phyloP scores from a whole-genome alignment of 2,329 filamentous ascomycete species.

The Scedosporium aurantiacum region DNA sequence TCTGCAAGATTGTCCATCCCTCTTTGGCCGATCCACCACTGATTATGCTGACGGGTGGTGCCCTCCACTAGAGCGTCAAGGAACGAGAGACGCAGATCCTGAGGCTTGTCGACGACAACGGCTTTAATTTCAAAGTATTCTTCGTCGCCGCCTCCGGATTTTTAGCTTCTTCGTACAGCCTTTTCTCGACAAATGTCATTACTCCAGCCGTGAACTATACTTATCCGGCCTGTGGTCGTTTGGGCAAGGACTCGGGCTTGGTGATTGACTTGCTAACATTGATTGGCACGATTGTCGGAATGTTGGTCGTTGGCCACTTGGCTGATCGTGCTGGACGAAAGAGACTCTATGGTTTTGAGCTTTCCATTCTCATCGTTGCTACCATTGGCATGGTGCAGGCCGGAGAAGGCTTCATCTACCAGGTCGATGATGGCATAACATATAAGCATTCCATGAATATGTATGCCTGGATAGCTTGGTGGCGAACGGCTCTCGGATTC shows the following conservation, averaged over 20 bases:
- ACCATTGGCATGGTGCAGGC: slow-evolving; percentile 13
- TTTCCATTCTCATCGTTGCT: slow-evolving; percentile 15
- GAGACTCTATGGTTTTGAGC: slow-evolving; percentile 15
- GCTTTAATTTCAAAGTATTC: slow-evolving; percentile 17
- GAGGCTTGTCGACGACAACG: slow-evolving; percentile 11
- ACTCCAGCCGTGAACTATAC: slow-evolving; percentile 16
- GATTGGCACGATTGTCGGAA: slow-evolving; percentile 13
- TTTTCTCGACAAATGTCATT: slow-evolving; percentile 19
- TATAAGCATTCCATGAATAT: slow-evolving; percentile 14
- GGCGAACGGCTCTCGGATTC: slow-evolving; percentile 15
- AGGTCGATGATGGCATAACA: background rate
- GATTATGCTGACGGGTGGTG: slow-evolving; percentile 1
- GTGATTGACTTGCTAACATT: slow-evolving; percentile 16
- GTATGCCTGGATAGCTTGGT: slow-evolving; percentile 14
- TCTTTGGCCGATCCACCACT: background rate
- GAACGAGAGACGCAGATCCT: slow-evolving; percentile 9
- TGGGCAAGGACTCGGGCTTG: slow-evolving; percentile 8
- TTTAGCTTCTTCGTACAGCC: slow-evolving; percentile 18
- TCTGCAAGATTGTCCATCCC: background rate
- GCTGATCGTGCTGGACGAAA: slow-evolving; percentile 16
- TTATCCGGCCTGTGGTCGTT: slow-evolving; percentile 11
- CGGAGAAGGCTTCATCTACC: slow-evolving; percentile 11
- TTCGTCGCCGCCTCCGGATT: slow-evolving; percentile 17
- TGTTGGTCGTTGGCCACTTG: slow-evolving; percentile 16
- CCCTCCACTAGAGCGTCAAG: slow-evolving; percentile 1